Evolutionary conservation across 1,139 yeast genomes (phyloP).

Genomic region (Scheffersomyces cryptocercus): DNA sequence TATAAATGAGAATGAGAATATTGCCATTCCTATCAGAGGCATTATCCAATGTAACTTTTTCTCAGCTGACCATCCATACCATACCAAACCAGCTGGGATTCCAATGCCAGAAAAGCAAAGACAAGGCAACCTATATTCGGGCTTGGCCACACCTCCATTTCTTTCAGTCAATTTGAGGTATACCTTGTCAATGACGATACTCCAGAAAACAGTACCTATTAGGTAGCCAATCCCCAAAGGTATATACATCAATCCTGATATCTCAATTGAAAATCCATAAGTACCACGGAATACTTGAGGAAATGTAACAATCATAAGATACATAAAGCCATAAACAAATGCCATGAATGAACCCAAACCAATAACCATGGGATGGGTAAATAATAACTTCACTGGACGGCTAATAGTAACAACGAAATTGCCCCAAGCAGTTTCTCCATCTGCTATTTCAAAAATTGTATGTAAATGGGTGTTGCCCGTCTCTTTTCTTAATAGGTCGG

Average conservation of each 20-base stretch:
- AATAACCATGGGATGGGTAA: conserved; percentile 62
- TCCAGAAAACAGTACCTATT: conserved; percentile 48
- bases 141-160: conserved; percentile 54
- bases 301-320: conserved; percentile 59
- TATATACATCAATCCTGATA: conserved; percentile 58
- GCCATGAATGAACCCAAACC: conserved; percentile 66
- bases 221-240: conserved; percentile 55
- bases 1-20: conserved; percentile 58
- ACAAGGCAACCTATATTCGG: conserved; percentile 55
- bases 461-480: conserved; percentile 60
- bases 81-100: conserved; percentile 53
- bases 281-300: conserved; percentile 49
- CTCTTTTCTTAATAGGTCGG: conserved; percentile 39
- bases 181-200: conserved; percentile 38
- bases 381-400: conserved; percentile 54
- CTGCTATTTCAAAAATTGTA: conserved; percentile 53
- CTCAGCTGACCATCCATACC: conserved; percentile 69
- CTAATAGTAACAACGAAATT: conserved; percentile 39
- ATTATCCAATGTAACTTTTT: conserved; percentile 53
- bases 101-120: conserved; percentile 46
- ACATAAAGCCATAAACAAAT: conserved; percentile 63
- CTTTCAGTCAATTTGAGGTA: conserved; percentile 33
- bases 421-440: conserved; percentile 34
- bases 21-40: conserved; percentile 55
- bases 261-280: conserved; percentile 51